Percentiles rank a stretch among this genome's conserved stretches.
Evolutionary conservation across 768 basidiomycete genomes (phyloP).

Genomic region (Mycena capillaripes): DNA sequence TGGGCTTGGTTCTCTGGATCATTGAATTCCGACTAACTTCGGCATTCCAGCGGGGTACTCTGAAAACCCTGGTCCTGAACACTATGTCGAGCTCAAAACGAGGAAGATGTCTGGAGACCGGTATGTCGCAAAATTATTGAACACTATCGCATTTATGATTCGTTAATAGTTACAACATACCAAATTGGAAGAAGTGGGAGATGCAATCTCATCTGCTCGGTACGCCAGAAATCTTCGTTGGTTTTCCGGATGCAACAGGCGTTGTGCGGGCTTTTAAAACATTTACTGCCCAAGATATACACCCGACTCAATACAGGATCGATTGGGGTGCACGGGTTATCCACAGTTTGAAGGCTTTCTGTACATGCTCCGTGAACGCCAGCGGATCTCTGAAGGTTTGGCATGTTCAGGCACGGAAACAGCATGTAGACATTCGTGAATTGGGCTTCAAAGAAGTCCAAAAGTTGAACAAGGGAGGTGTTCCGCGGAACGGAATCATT

Average conservation of each 20-base stretch:
- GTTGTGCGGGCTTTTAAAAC: neutral
- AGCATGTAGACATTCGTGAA: conserved; percentile 10
- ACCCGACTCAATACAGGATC: neutral
- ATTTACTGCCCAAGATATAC: neutral
- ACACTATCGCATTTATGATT: neutral
- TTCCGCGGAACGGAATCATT: neutral
- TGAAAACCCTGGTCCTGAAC: conserved; percentile 11
- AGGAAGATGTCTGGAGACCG: neutral
- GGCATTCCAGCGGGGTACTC: neutral
- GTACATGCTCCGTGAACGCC: neutral
- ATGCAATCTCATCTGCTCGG: conserved; percentile 28
- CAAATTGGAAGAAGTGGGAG: neutral
- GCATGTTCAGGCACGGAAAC: neutral
- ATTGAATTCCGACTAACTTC: neutral
- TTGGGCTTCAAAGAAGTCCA: neutral
- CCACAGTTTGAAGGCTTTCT: neutral
- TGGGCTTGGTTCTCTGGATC: neutral
- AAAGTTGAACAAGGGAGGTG: conserved; percentile 18
- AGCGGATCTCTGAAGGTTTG: conserved; percentile 7
- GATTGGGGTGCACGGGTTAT: conserved; percentile 24
- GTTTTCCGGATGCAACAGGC: neutral
- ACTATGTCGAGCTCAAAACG: conserved; percentile 29
- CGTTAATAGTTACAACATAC: neutral
- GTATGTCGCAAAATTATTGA: neutral
- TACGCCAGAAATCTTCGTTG: conserved; percentile 11